A percentile compares a stretch with the other conserved stretches of the same genome.
Conservation (phyloP, 257 asterid species). For the Oldenlandia corymbosa region DNA sequence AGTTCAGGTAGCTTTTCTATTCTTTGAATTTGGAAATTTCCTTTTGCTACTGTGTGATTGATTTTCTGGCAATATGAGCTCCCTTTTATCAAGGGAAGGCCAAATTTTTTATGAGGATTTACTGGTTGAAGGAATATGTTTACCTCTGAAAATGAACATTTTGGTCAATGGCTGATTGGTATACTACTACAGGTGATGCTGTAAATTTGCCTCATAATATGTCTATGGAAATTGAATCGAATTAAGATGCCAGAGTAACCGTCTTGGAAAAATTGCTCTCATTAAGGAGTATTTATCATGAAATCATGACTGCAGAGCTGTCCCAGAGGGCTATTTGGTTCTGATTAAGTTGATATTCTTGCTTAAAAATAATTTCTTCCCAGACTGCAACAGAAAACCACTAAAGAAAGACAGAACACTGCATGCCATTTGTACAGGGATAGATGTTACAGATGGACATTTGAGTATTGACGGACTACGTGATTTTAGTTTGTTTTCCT, state of each 20-base stretch:
- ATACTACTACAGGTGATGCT: too few relatives aligned
- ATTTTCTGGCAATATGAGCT: not conserved
- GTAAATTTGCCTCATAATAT: not conserved
- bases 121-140: not conserved
- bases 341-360: not conserved
- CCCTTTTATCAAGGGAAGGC: not conserved
- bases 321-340: not conserved
- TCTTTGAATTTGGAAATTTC: not conserved
- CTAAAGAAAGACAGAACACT: not conserved
- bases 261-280: not conserved
- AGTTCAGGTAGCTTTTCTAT: constrained; percentile 46
- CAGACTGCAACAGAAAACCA: not conserved
- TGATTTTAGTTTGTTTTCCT: not conserved
- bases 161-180: too few relatives aligned
- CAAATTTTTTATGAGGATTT: not conserved
- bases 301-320: not conserved
- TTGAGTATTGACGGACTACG: not conserved
- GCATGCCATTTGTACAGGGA: not conserved
- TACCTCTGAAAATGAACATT: too few relatives aligned
- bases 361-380: not conserved
- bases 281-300: not conserved
- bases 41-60: not conserved
- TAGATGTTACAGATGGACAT: not conserved
- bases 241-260: not conserved
- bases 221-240: not conserved